phyloP scores from a whole-genome alignment of 306 rosid genomes.

The Prunus armeniaca region DNA sequence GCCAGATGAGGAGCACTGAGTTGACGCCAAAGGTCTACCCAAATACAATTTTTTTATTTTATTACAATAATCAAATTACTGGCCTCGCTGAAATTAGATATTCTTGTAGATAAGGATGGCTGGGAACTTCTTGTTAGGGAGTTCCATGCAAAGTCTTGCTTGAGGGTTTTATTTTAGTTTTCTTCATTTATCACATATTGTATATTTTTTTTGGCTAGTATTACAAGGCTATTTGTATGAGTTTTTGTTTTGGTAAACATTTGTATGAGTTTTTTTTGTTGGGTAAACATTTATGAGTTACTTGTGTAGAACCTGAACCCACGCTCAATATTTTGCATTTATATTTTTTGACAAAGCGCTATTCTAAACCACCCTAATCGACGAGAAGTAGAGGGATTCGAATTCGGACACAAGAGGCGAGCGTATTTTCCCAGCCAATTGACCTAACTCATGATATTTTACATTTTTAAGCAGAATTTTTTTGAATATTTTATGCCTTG shows the following conservation, averaged over 20 bases:
- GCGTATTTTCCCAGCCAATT: no score
- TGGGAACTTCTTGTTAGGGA: not conserved
- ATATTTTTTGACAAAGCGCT: no score
- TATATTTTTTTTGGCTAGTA: not conserved
- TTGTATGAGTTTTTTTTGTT: no score
- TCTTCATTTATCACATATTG: not conserved
- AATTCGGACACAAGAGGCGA: no score
- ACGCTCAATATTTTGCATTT: not conserved
- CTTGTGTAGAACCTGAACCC: not conserved
- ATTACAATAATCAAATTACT: conserved; percentile 3
- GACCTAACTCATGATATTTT: not conserved
- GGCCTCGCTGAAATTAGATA: conserved; percentile 1
- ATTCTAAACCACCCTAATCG: no score
- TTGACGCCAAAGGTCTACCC: not conserved
- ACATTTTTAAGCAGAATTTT: not conserved
- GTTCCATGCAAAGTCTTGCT: not conserved
- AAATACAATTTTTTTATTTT: not conserved
- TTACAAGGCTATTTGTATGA: not conserved
- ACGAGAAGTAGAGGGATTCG: no score
- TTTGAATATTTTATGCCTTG: not conserved
- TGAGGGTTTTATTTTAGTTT: not conserved
- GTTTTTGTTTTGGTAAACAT: no score
- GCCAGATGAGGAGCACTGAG: conserved; percentile 5
- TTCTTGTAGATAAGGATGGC: conserved; percentile 22
- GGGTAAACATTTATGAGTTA: not conserved